phyloP scores from a whole-genome alignment of 2,329 filamentous ascomycete genomes.

The Rhynchosporium graminicola region DNA sequence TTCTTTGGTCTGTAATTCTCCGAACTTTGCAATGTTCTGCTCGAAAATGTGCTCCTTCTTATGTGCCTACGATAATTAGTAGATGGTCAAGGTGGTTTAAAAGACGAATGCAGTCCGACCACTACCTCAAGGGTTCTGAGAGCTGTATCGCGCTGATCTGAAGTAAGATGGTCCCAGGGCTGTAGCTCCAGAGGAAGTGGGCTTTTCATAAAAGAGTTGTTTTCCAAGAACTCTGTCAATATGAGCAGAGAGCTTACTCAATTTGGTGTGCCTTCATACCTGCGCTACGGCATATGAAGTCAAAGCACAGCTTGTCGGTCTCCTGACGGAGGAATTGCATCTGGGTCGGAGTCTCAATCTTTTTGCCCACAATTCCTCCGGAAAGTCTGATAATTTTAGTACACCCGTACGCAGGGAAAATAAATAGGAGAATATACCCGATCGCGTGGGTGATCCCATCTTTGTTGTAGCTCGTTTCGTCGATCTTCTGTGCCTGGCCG shows the following conservation, averaged over 20 bases:
- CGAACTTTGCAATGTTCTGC: no score
- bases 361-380: neutral
- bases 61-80: no score
- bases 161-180: neutral
- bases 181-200: neutral
- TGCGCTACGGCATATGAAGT: neutral
- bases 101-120: no score
- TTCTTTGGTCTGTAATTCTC: no score
- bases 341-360: neutral
- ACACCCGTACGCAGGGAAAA: no score
- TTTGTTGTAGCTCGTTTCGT: conserved; percentile 15
- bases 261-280: neutral
- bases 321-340: neutral
- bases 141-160: neutral
- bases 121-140: neutral
- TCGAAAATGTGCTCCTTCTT: no score
- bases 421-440: neutral
- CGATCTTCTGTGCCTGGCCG: neutral
- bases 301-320: neutral
- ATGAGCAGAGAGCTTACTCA: neutral
- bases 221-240: neutral
- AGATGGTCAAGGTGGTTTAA: no score
- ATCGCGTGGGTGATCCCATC: conserved; percentile 17
- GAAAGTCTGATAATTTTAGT: neutral
- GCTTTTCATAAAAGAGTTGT: neutral